Evolutionary conservation across 2,329 filamentous ascomycete species (phyloP).

Genomic region (Trichoderma breve): DNA sequence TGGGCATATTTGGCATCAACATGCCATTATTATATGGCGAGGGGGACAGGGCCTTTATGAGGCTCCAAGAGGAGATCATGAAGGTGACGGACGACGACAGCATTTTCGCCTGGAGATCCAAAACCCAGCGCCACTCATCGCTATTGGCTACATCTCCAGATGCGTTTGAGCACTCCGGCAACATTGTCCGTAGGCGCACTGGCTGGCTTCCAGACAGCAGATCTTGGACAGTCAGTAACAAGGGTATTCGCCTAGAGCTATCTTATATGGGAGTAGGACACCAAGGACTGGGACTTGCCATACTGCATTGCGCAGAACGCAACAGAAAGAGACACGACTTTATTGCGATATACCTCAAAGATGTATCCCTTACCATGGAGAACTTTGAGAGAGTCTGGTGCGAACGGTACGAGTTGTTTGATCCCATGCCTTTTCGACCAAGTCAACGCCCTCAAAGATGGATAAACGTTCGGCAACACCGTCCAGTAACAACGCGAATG

Average conservation of each 20-base stretch:
- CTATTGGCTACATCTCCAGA: constrained; percentile 9
- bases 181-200: neutral
- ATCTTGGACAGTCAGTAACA: neutral
- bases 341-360: constrained; percentile 11
- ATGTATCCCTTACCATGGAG: constrained; percentile 1
- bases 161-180: neutral
- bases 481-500: neutral
- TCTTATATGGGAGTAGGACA: constrained; percentile 4
- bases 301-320: constrained; percentile 2
- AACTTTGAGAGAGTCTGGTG: constrained; percentile 3
- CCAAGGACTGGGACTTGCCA: neutral
- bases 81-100: constrained; percentile 10
- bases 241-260: neutral
- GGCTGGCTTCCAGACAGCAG: neutral
- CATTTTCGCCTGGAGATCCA: constrained; percentile 9
- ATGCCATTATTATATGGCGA: constrained; percentile 6
- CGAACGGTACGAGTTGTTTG: neutral
- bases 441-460: constrained; percentile 1
- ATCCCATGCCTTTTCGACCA: neutral
- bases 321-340: neutral
- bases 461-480: neutral
- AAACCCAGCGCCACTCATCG: neutral
- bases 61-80: constrained; percentile 1
- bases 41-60: constrained; percentile 3
- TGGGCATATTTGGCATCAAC: constrained; percentile 14